Percentiles rank a stretch among this genome's conserved stretches.
phyloP scores from a whole-genome alignment of 352 stramenopile genomes.

The Thalassiosira ordinaria region DNA sequence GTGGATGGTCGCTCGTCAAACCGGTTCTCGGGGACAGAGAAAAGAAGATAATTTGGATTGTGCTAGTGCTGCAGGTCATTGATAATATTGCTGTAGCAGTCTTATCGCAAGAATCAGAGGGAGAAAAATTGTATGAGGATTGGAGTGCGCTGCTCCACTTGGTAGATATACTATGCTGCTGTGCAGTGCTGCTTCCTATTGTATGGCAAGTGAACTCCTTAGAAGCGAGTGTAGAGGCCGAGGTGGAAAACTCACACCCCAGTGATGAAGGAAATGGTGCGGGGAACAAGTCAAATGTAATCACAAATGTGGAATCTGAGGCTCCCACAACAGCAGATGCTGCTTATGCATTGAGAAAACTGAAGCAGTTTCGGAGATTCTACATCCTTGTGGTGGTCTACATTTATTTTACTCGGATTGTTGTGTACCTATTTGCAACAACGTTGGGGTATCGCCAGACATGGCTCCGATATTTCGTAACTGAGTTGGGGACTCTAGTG shows the following conservation, averaged over 20 bases:
- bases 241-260: conserved; percentile 78
- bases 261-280: conserved; percentile 18
- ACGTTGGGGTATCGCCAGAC: conserved; percentile 91
- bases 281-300: conserved; percentile 40
- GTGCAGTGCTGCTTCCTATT: conserved; percentile 94
- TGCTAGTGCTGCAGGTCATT: conserved; percentile 92
- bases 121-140: conserved; percentile 78
- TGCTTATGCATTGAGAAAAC: conserved; percentile 89
- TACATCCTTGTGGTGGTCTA: conserved; percentile 97
- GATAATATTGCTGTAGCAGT: conserved; percentile 92
- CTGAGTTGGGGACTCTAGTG: conserved; percentile 88
- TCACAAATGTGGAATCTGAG: conserved; percentile 55
- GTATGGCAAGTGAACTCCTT: conserved; percentile 90
- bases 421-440: conserved; percentile 92
- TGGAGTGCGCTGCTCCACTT: conserved; percentile 94
- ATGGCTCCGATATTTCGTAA: conserved; percentile 82
- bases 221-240: conserved; percentile 83
- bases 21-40: conserved; percentile 92
- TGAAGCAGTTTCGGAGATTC: conserved; percentile 96
- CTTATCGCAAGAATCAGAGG: conserved; percentile 73
- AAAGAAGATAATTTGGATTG: conserved; percentile 93
- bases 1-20: conserved; percentile 96
- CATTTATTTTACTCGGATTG: conserved; percentile 98
- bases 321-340: conserved; percentile 55
- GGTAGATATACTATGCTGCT: conserved; percentile 96